phyloP scores from a whole-genome alignment of 2,329 filamentous ascomycete genomes.

The Cordyceps javanica region DNA sequence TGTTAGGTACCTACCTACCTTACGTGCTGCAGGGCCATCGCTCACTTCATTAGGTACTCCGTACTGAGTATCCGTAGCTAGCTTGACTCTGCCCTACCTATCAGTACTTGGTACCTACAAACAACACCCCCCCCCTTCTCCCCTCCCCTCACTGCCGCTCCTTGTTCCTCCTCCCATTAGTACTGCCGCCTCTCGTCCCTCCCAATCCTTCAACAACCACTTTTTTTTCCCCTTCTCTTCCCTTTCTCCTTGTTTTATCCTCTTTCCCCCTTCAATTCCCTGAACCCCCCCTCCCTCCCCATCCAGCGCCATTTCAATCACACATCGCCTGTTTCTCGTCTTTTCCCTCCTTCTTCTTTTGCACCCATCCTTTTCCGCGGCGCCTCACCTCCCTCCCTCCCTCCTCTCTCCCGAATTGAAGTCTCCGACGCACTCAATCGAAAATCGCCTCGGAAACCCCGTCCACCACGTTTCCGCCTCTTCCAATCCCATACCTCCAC shows the following conservation, averaged over 20 bases:
- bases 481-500: background rate
- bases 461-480: background rate
- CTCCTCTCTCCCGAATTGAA: background rate
- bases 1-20: too few species aligned
- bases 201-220: slow-evolving; percentile 11
- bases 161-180: too few species aligned
- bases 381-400: background rate
- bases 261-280: background rate
- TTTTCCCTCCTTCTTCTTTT: background rate
- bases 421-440: background rate
- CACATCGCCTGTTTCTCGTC: slow-evolving; percentile 2
- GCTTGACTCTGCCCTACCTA: too few species aligned
- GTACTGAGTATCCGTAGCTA: too few species aligned
- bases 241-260: slow-evolving; percentile 2
- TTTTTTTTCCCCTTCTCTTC: slow-evolving; percentile 11
- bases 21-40: too few species aligned
- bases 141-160: background rate
- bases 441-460: background rate
- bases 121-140: background rate
- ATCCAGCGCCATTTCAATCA: slow-evolving; percentile 6
- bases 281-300: background rate
- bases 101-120: too few species aligned
- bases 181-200: background rate
- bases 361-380: background rate
- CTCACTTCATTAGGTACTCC: too few species aligned